Evolutionary conservation across 2,329 filamentous ascomycete species (phyloP).

Genomic region (Paecilomyces niveus): DNA sequence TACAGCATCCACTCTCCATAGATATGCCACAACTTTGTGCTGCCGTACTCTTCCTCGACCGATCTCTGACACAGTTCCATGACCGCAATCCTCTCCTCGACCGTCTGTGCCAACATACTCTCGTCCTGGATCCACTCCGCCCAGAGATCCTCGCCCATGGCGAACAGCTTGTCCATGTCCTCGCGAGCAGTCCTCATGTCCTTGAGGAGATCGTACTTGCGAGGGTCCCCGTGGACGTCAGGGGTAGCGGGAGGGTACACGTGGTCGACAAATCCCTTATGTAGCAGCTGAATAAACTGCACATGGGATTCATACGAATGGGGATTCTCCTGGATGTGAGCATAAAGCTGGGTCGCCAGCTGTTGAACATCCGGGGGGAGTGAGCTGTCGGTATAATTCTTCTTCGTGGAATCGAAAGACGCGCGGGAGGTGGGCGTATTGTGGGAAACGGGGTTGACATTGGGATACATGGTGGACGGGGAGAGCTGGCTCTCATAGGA

Average conservation of each 20-base stretch:
- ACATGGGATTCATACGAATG: slow-evolving; percentile 42
- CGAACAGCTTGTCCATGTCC: slow-evolving; percentile 55
- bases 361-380: slow-evolving; percentile 34
- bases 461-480: slow-evolving; percentile 34
- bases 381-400: slow-evolving; percentile 36
- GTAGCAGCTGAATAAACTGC: slow-evolving; percentile 40
- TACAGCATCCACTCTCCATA: slow-evolving; percentile 56
- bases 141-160: slow-evolving; percentile 58
- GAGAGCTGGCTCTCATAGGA: slow-evolving; percentile 38
- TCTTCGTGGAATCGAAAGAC: slow-evolving; percentile 33
- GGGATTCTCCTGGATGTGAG: slow-evolving; percentile 38
- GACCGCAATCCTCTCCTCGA: slow-evolving; percentile 52
- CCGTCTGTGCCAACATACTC: slow-evolving; percentile 47
- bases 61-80: slow-evolving; percentile 55
- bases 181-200: slow-evolving; percentile 45
- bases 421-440: slow-evolving; percentile 35
- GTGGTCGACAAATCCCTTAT: slow-evolving; percentile 41
- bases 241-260: slow-evolving; percentile 39
- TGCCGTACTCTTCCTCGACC: slow-evolving; percentile 54
- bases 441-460: slow-evolving; percentile 28
- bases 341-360: slow-evolving; percentile 33
- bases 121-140: slow-evolving; percentile 58
- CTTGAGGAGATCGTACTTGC: slow-evolving; percentile 39
- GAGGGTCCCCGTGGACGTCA: slow-evolving; percentile 38
- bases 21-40: slow-evolving; percentile 54